These are phyloP conservation scores for Yamadazyma ubonensis DNA, from an alignment of 805 yeast genomes.

Conservation along the genomic window DNA sequence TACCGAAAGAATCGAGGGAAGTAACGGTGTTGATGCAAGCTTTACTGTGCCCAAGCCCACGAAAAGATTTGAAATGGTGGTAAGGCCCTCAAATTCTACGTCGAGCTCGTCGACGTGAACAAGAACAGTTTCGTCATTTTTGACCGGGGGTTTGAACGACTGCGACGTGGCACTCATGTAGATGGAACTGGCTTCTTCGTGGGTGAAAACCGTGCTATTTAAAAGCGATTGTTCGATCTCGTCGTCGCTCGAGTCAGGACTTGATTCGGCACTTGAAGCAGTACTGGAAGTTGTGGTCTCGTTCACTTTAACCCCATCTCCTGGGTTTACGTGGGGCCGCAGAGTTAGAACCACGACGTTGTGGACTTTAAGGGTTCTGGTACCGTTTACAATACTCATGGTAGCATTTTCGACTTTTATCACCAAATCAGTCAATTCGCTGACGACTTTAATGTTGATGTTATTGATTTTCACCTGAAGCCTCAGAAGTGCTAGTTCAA, in stretches of 20 bases:
- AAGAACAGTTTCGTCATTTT: slow-evolving; percentile 14
- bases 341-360: slow-evolving; percentile 43
- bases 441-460: slow-evolving; percentile 47
- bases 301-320: slow-evolving; percentile 5
- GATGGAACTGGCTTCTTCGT: slow-evolving; percentile 65
- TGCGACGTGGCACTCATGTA: slow-evolving; percentile 81
- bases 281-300: slow-evolving; percentile 4
- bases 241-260: slow-evolving; percentile 14
- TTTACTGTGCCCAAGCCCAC: slow-evolving; percentile 40
- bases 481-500: slow-evolving; percentile 65
- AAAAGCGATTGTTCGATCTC: slow-evolving; percentile 35
- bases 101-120: slow-evolving; percentile 36
- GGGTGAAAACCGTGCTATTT: slow-evolving; percentile 64
- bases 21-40: slow-evolving; percentile 45
- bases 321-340: slow-evolving; percentile 37
- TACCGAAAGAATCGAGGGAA: slow-evolving; percentile 37
- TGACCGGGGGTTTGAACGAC: slow-evolving; percentile 24
- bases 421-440: slow-evolving; percentile 43
- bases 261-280: no score
- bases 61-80: slow-evolving; percentile 31
- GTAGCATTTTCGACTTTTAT: slow-evolving; percentile 29
- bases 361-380: slow-evolving; percentile 38
- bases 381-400: slow-evolving; percentile 46
- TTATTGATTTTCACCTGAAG: slow-evolving; percentile 51
- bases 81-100: slow-evolving; percentile 50